Percentiles rank a stretch among this genome's conserved stretches.
phyloP scores from a whole-genome alignment of 2,329 filamentous ascomycete genomes.

The Phialocephala sp. region DNA sequence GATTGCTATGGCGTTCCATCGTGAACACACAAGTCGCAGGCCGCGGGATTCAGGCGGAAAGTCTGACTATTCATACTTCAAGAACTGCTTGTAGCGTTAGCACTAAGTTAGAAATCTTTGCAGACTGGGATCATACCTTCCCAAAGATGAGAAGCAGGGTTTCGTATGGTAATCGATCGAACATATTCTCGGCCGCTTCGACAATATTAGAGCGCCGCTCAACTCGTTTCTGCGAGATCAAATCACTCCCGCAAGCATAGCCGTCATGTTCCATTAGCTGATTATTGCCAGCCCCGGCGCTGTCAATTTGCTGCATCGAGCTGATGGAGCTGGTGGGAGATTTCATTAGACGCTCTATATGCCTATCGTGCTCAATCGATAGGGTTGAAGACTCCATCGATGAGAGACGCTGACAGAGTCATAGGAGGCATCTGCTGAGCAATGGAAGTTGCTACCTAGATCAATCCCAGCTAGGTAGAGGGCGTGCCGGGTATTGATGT shows the following conservation, averaged over 20 bases:
- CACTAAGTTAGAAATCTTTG: neutral
- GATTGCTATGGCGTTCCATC: neutral
- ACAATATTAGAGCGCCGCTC: neutral
- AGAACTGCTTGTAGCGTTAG: neutral
- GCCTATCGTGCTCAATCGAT: no score
- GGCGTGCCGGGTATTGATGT: no score
- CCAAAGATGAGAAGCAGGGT: neutral
- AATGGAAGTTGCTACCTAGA: no score
- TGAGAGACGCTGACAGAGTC: no score
- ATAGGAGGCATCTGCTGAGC: no score
- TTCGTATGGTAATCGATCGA: neutral
- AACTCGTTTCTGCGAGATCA: neutral
- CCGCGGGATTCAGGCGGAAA: no score
- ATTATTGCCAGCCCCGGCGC: no score
- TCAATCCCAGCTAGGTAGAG: no score
- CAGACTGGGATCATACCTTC: neutral
- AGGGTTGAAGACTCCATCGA: neutral
- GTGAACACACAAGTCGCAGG: neutral
- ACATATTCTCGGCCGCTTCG: neutral
- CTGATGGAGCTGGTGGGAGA: neutral
- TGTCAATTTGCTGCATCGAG: neutral
- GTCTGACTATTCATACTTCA: neutral
- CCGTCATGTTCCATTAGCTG: neutral
- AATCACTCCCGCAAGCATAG: neutral
- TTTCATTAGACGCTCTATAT: no score